A percentile compares a stretch with the other conserved stretches of the same genome.
These are phyloP conservation scores for Epichloe scottii DNA, from an alignment of 2,329 filamentous ascomycete species.

Conservation along the genomic window DNA sequence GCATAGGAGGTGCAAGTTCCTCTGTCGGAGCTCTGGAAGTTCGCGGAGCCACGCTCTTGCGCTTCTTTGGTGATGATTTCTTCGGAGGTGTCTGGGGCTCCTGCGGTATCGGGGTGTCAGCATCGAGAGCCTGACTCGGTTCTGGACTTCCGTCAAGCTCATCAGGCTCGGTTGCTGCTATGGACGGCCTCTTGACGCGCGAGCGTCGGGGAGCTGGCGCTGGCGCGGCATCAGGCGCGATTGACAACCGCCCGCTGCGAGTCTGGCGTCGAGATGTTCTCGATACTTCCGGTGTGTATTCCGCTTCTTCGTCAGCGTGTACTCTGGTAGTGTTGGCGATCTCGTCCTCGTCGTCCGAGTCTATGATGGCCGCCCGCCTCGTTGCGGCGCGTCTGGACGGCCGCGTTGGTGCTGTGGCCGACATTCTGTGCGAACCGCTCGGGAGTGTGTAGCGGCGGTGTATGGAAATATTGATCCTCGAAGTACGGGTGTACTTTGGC, in stretches of 20 bases:
- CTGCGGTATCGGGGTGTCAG: constrained; percentile 20
- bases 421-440: constrained; percentile 13
- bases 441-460: background rate
- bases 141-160: constrained; percentile 1
- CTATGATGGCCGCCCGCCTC: constrained; percentile 61
- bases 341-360: constrained; percentile 67
- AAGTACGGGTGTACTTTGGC: background rate
- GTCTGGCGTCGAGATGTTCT: constrained; percentile 42
- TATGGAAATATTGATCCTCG: background rate
- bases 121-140: constrained; percentile 24
- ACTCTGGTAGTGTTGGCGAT: constrained; percentile 36
- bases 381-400: constrained; percentile 33
- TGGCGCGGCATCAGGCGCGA: constrained; percentile 30
- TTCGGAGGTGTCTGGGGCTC: constrained; percentile 22
- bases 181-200: constrained; percentile 26
- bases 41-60: constrained; percentile 44
- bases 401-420: constrained; percentile 21
- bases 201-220: constrained; percentile 30
- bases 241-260: constrained; percentile 27
- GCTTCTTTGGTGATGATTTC: constrained; percentile 48
- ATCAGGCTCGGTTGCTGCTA: constrained; percentile 13
- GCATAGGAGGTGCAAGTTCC: constrained; percentile 28
- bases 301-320: constrained; percentile 55
- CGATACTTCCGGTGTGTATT: constrained; percentile 64
- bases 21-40: constrained; percentile 27